Evolutionary conservation across 371 early-diverging fungal species (phyloP).

Genomic region (Rhizopus arrhizus): DNA sequence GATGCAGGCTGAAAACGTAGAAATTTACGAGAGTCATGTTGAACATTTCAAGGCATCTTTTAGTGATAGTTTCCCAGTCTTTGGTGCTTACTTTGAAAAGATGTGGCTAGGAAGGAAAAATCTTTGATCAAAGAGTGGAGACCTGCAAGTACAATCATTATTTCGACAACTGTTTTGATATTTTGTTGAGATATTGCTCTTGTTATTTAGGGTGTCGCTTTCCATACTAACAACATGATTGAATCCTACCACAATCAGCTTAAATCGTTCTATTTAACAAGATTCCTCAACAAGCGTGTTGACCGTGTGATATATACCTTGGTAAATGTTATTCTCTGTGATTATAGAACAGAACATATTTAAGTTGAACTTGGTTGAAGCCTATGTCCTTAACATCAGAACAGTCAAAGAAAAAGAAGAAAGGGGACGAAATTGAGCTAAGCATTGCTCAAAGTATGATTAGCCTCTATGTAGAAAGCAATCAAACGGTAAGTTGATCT

Average conservation of each 20-base stretch:
- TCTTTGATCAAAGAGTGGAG: slow-evolving; percentile 6
- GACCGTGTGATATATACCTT: slow-evolving; percentile 7
- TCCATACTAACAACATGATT: slow-evolving; percentile 11
- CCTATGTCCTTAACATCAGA: not conserved
- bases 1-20: slow-evolving; percentile 3
- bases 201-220: slow-evolving; percentile 3
- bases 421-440: not conserved
- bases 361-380: not conserved
- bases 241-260: slow-evolving; percentile 11
- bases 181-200: not conserved
- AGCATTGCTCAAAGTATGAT: slow-evolving; percentile 2
- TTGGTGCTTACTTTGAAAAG: slow-evolving; percentile 3
- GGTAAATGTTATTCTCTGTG: slow-evolving; percentile 4
- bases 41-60: not conserved
- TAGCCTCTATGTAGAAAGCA: not conserved
- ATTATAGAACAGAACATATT: slow-evolving; percentile 5
- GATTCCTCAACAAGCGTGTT: not conserved
- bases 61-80: not conserved
- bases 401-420: slow-evolving; percentile 1
- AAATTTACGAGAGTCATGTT: not conserved
- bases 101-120: not conserved
- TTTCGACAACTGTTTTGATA: too few species aligned
- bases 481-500: too few species aligned
- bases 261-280: slow-evolving; percentile 1
- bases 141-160: not conserved